Evolutionary conservation across 2,329 filamentous ascomycete genomes (phyloP), one percentile per base, ranked within the genome.

Genomic region (Neoscytalidium dimidiatum): DNA sequence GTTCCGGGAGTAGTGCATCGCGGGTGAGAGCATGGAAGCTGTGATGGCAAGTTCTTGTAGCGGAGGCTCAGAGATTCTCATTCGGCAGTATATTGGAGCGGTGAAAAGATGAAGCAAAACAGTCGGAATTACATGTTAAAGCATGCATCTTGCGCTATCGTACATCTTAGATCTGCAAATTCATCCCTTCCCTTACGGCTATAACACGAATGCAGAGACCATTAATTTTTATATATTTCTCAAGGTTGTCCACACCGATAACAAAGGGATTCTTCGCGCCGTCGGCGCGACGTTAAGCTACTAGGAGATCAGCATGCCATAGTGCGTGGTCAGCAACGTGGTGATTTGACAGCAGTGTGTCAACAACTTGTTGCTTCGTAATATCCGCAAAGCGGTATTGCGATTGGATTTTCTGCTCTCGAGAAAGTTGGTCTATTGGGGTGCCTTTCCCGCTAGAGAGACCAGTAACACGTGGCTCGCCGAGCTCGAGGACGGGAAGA

Each of bases 291-390:
- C 62, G 48, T 26, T n/a, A n/a, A n/a, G n/a, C n/a, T n/a, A 64
- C 63, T 31, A 69, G 38, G 9, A 67, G 51, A 21, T 69, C 67
- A 38, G 64, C 63, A n/a, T 68, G 64, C 13, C 57, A 62, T 41
- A 69, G 29, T 8, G 67, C 64, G 19, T 66, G 61, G 29, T 68
- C 66, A n/a, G 66, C 65, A 19, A 63, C 64, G 38, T 67, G 64
- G 44, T 69, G 67, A 43, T 68, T 68, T 14, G 66, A 65, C 3
- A 69, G 53, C 23, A 68, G 44, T 5, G 64, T 63, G n/a, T 68
- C 68, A 1, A 67, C 65, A 4, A 63, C 62, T 14, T 43, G 38
- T 19, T 68, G 62, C 5, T 28, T 19, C 6, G 64, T 60, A 3
- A 62, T 41, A 7, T 44, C 21, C 14, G 67, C 67, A 19, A 46